Conservation (phyloP, 495 filamentous ascomycete species). For the Neurospora sp. region DNA sequence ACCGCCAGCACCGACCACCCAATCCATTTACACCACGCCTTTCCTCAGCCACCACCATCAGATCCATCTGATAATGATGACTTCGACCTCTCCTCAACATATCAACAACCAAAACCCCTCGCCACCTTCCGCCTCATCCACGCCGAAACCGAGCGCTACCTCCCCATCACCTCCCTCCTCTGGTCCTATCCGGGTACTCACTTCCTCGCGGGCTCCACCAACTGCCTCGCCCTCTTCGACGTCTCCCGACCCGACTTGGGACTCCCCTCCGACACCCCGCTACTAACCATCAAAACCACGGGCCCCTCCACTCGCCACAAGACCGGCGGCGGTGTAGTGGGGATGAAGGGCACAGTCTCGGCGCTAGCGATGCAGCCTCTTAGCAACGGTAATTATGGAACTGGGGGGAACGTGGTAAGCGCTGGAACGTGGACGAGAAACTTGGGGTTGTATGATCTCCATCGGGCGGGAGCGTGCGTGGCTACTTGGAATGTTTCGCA, state of each 20-base stretch:
- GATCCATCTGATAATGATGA: too few species aligned
- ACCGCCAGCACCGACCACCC: conserved; percentile 60
- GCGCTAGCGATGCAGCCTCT: conserved; percentile 41
- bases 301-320: too few species aligned
- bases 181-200: conserved; percentile 50
- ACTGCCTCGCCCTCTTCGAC: conserved; percentile 70
- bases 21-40: conserved; percentile 53
- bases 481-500: conserved; percentile 51
- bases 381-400: conserved; percentile 5
- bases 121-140: conserved; percentile 62
- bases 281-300: conserved; percentile 49
- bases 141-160: conserved; percentile 68
- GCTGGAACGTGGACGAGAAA: conserved; percentile 74
- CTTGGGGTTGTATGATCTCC: conserved; percentile 65
- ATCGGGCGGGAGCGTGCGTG: conserved; percentile 54
- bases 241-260: conserved; percentile 48
- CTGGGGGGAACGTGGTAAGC: conserved; percentile 48
- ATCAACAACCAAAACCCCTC: conserved; percentile 22
- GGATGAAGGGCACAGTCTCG: conserved; percentile 77
- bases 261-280: conserved; percentile 35
- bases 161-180: conserved; percentile 62
- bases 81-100: too few species aligned
- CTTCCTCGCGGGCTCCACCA: conserved; percentile 66
- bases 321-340: conserved; percentile 28
- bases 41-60: conserved; percentile 5